Evolutionary conservation across 352 stramenopile genomes (phyloP).

Genomic region (Globisporangium splendens): DNA sequence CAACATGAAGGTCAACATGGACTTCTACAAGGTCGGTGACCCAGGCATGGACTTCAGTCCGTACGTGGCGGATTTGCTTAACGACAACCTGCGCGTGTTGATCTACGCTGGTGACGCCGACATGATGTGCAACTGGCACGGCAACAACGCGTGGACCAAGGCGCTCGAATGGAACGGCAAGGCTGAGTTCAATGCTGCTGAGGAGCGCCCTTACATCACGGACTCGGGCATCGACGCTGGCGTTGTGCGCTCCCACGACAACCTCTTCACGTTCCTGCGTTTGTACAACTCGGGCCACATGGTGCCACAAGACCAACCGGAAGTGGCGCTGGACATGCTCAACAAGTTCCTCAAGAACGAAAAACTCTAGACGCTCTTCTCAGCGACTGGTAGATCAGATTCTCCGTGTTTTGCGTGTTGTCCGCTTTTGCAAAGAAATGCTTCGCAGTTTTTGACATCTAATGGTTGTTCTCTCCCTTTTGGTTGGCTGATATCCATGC

Average conservation of each 20-base stretch:
- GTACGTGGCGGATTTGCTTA: constrained; percentile 71
- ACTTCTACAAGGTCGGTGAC: constrained; percentile 65
- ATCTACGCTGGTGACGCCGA: constrained; percentile 94
- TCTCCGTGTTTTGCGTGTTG: too few relatives aligned
- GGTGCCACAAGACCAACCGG: constrained; percentile 36
- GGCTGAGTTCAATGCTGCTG: constrained; percentile 5
- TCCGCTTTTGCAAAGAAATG: too few relatives aligned
- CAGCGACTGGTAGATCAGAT: too few relatives aligned
- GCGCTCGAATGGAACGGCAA: constrained; percentile 13
- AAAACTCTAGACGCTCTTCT: too few relatives aligned
- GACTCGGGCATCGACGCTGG: not conserved
- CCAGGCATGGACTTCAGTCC: constrained; percentile 86
- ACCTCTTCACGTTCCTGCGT: constrained; percentile 38
- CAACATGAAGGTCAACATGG: constrained; percentile 84
- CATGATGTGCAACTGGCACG: constrained; percentile 94
- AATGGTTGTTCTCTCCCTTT: too few relatives aligned
- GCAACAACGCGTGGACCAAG: constrained; percentile 87
- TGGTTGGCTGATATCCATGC: too few relatives aligned
- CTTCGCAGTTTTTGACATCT: too few relatives aligned
- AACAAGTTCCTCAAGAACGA: too few relatives aligned
- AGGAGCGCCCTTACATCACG: constrained; percentile 5
- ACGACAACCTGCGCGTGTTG: constrained; percentile 49
- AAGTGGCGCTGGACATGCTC: constrained; percentile 31
- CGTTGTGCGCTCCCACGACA: constrained; percentile 21
- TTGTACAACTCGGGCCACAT: constrained; percentile 43